phyloP scores from a whole-genome alignment of 1,284 basidiomycete species.

The Lentinula novae-zelandiae region DNA sequence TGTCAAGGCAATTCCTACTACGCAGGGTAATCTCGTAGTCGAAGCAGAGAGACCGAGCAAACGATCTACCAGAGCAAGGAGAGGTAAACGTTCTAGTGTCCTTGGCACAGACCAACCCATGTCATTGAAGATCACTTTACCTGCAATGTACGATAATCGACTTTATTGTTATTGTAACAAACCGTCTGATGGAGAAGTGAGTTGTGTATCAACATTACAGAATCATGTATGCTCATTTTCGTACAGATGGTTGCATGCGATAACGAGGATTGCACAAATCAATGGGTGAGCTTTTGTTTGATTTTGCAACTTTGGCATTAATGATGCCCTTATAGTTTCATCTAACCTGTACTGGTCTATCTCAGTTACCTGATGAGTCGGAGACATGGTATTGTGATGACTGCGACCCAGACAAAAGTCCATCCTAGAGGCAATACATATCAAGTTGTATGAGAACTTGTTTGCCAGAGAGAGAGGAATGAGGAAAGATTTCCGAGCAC shows the following conservation, averaged over 20 bases:
- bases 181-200: slow-evolving; percentile 9
- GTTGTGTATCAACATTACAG: neutral
- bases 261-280: slow-evolving; percentile 56
- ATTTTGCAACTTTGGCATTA: neutral
- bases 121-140: slow-evolving; percentile 39
- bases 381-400: slow-evolving; percentile 72
- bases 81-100: slow-evolving; percentile 11
- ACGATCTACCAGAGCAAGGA: slow-evolving; percentile 9
- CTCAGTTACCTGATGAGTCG: slow-evolving; percentile 52
- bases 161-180: slow-evolving; percentile 11
- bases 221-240: slow-evolving; percentile 9
- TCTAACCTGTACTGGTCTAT: slow-evolving; percentile 63
- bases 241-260: slow-evolving; percentile 84
- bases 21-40: slow-evolving; percentile 6
- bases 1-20: slow-evolving; percentile 12
- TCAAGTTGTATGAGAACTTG: too few relatives aligned
- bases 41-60: slow-evolving; percentile 2
- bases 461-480: too few relatives aligned
- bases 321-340: slow-evolving; percentile 55
- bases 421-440: neutral
- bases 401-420: slow-evolving; percentile 33
- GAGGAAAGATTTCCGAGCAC: too few relatives aligned
- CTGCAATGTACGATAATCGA: slow-evolving; percentile 19
- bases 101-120: slow-evolving; percentile 15
- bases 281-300: slow-evolving; percentile 63